Conservation (phyloP, 1,284 basidiomycete species). For the Tilletia caries region DNA sequence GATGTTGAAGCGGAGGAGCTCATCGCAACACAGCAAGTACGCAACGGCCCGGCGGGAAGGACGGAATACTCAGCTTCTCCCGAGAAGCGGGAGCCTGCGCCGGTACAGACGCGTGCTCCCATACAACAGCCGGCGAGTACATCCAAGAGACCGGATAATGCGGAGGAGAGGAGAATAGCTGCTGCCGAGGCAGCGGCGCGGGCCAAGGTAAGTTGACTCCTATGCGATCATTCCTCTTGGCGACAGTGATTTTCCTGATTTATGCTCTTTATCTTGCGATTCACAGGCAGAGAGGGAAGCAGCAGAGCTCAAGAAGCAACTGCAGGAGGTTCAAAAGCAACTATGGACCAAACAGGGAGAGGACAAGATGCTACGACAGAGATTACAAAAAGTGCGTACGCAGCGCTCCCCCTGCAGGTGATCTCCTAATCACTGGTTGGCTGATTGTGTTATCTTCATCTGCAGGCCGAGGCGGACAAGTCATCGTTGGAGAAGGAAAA, state of each 20-base stretch:
- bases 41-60: not conserved
- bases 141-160: no score
- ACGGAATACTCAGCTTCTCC: not conserved
- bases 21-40: not conserved
- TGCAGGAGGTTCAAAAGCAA: not conserved
- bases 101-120: no score
- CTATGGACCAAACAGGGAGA: slow-evolving; percentile 9
- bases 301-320: not conserved
- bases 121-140: no score
- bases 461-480: not conserved
- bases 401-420: no score
- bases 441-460: no score
- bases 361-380: slow-evolving; percentile 13
- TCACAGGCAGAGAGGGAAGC: not conserved
- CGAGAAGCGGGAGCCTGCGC: not conserved
- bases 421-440: no score
- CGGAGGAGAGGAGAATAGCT: no score
- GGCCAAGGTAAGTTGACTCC: not conserved
- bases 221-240: not conserved
- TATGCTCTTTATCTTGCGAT: not conserved
- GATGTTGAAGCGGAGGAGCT: not conserved
- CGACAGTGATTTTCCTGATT: not conserved
- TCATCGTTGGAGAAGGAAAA: not conserved
- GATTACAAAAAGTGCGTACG: not conserved
- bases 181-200: not conserved